Evolutionary conservation across 352 stramenopile species (phyloP), one percentile per base, ranked within the genome.

Genomic region (Pythium grandisporangium): DNA sequence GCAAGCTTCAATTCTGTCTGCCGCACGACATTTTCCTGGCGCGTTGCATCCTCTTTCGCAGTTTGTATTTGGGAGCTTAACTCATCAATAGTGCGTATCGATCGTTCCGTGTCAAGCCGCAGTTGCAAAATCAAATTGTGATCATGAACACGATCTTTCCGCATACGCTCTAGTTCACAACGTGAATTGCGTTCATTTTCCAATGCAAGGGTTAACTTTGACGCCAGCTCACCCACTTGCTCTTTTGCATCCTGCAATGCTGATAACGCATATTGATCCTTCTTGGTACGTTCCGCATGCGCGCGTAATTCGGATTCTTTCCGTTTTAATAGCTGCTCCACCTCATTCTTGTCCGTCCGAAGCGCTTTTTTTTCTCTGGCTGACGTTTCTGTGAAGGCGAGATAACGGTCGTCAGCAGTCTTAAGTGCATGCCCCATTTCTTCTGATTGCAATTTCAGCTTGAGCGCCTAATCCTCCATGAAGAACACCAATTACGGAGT

Each of bases 1-100:
- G 14, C 40, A 23, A 65, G 36, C 21, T 46, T 53, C 1, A 53
- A 40, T 29, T 74, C 53, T 8, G 34, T 40, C 19, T 73, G 33
- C 20, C 61, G 47, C 6, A 82, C 32, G 12, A 19, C 8, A 3
- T 2, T 27, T 3, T 55, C 25, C 35, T 57, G 48, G 5, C 37
- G 35, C 2, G 12, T 10, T 6, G 21, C 19, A 16, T 20, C 30
- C 14, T 33, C 11, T 10, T n/a, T 21, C 6, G 27, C 13, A 4
- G 47, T 17, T 20, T 47, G 42, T 8, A 46, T n/a, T n/a, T n/a
- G n/a, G n/a, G n/a, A n/a, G n/a, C n/a, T n/a, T n/a, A n/a, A n/a
- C n/a, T n/a, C n/a, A n/a, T n/a, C n/a, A n/a, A n/a, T n/a, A n/a
- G n/a, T n/a, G n/a, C n/a, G n/a, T n/a, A n/a, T n/a, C n/a, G n/a